A percentile compares a stretch with the other conserved stretches of the same genome.
These are phyloP conservation scores for Colletotrichum spaethianum DNA, from an alignment of 2,329 filamentous ascomycete genomes.

Conservation along the genomic window DNA sequence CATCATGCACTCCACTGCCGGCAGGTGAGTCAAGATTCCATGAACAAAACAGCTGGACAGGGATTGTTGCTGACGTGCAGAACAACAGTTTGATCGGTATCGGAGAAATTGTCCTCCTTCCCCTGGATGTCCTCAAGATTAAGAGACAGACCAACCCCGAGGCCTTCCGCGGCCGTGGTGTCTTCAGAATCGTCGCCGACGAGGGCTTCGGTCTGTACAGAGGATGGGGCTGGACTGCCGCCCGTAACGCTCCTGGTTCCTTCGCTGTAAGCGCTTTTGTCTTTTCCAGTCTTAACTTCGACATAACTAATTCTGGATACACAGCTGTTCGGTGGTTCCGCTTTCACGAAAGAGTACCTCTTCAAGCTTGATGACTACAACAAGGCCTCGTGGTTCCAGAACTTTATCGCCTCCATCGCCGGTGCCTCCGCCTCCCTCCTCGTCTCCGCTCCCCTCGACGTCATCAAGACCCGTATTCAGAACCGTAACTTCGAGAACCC, in stretches of 20 bases:
- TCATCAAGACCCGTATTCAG: conserved; percentile 98
- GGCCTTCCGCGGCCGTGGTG: conserved; percentile 93
- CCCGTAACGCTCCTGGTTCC: conserved; percentile 95
- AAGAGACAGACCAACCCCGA: conserved; percentile 99
- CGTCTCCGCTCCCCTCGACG: conserved; percentile 95
- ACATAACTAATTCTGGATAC: conserved; percentile 10
- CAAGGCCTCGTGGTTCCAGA: conserved; percentile 92
- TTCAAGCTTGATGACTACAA: conserved; percentile 96
- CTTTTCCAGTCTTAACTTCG: neutral
- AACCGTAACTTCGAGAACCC: conserved; percentile 99
- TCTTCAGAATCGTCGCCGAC: conserved; percentile 90
- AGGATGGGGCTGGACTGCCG: conserved; percentile 97
- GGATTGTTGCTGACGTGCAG: neutral
- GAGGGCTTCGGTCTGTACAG: conserved; percentile 97
- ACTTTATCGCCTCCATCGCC: conserved; percentile 96
- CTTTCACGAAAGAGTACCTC: conserved; percentile 97
- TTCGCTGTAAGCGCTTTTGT: conserved; percentile 81
- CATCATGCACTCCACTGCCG: conserved; percentile 96
- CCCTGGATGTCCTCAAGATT: conserved; percentile 98
- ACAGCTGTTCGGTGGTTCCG: conserved; percentile 97
- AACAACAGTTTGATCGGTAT: conserved; percentile 86
- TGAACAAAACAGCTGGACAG: conserved; percentile 3
- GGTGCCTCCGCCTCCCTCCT: conserved; percentile 96
- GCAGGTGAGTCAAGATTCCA: conserved; percentile 71
- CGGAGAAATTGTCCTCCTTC: conserved; percentile 94